A percentile compares a stretch with the other conserved stretches of the same genome.
Conservation (phyloP, 139 green algal species). For the Gonium pectorale region DNA sequence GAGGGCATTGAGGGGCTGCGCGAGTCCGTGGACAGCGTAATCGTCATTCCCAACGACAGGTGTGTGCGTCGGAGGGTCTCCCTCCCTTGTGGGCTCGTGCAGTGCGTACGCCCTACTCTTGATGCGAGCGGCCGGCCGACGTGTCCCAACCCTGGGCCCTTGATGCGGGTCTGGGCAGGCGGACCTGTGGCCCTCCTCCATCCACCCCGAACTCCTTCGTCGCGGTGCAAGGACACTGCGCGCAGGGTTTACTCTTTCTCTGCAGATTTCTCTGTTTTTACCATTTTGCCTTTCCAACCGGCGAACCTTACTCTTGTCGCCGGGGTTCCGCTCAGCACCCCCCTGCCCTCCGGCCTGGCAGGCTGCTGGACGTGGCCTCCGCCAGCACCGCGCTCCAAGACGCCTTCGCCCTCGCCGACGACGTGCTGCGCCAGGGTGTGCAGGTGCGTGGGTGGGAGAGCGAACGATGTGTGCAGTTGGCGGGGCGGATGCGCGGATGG, state of each 20-base stretch:
- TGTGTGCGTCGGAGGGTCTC: too few species aligned
- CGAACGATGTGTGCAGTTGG: neutral
- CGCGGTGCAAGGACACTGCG: too few species aligned
- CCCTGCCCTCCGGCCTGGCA: neutral
- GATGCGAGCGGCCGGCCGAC: too few species aligned
- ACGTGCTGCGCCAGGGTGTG: slow-evolving; percentile 93
- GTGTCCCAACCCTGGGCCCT: too few species aligned
- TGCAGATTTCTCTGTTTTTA: too few species aligned
- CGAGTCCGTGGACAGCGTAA: slow-evolving; percentile 68
- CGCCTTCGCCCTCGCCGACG: slow-evolving; percentile 95
- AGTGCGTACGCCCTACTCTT: too few species aligned
- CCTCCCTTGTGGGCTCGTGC: too few species aligned
- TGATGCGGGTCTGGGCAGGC: too few species aligned
- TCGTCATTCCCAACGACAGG: slow-evolving; percentile 94
- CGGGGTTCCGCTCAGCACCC: neutral
- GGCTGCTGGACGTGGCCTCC: slow-evolving; percentile 89
- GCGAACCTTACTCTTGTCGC: neutral
- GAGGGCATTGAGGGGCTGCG: slow-evolving; percentile 85
- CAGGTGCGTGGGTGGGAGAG: slow-evolving; percentile 55
- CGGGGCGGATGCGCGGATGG: neutral
- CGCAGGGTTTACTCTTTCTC: too few species aligned
- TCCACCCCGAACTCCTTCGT: too few species aligned
- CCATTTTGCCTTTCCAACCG: too few species aligned
- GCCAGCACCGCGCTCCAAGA: slow-evolving; percentile 91
- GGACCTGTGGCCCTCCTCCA: too few species aligned